Evolutionary conservation across 2,329 filamentous ascomycete genomes (phyloP), one percentile per base, ranked within the genome.

Genomic region (Aureobasidium sp.): DNA sequence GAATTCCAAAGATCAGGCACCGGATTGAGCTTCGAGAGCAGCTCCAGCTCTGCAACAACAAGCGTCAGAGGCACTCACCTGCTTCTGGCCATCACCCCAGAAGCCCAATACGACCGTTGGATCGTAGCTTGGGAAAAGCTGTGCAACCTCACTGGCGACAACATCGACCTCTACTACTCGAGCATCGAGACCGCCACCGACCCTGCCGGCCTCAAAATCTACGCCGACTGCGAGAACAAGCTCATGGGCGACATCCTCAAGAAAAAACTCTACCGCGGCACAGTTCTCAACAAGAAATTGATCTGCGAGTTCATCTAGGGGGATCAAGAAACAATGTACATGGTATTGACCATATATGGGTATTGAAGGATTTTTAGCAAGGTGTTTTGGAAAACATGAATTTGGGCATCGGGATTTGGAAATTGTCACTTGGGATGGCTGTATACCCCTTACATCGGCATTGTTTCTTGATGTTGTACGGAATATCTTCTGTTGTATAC

Each of bases 191-290:
- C 10, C 6, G 11, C 1, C 6, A 16, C 11, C 2, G 29, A 29
- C 41, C 14, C 30, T 16, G 10, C 54, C 10, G 29, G 54, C 32
- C 5, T 36, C 5, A n/a, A 25, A 3, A 3, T 58, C 11, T 58
- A 58, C n/a, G 54, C 41, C 32, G 32, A 58, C 30, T 58, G 54
- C 30, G 54, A 58, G 5, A 45, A 45, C 32, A 58, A 34, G 54
- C 4, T 37, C 25, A 21, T 58, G 29, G 54, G 41, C 14, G 21
- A 47, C 11, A 6, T 58, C n/a, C 37, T 58, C n/a, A 58, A 29
- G 41, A 47, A 16, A 5, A 58, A 47, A 42, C 30, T 58, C 32
- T 2, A 5, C 11, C n/a, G 32, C 54, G 29, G 47, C 11, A 14
- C 27, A 9, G 8, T 58, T 9, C 27, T 44, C 27, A 39, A 39